These are phyloP conservation scores for Gastrolobium bilobum DNA, from an alignment of 306 rosid genomes.

Conservation along the genomic window DNA sequence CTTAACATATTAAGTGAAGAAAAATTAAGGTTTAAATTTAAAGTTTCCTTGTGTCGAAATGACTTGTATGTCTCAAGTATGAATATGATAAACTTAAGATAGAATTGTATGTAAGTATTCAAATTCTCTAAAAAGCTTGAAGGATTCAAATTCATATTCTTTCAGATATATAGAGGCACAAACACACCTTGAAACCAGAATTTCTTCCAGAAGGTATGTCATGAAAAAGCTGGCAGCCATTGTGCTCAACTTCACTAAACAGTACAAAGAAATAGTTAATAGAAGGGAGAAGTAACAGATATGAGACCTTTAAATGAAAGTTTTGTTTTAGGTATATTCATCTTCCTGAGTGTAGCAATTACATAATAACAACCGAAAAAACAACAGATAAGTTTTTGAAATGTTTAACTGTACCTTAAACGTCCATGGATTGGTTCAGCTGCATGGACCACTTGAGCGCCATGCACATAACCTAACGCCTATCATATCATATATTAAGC, in stretches of 20 bases:
- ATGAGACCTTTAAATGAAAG: conserved; percentile 23
- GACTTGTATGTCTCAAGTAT: conserved; percentile 27
- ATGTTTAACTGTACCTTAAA: conserved; percentile 68
- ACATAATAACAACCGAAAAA: conserved; percentile 28
- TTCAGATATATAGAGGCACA: conserved; percentile 35
- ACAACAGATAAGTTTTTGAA: conserved; percentile 28
- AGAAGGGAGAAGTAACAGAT: conserved; percentile 19
- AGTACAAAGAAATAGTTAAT: conserved; percentile 33
- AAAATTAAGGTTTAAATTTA: background rate
- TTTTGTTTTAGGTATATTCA: conserved; percentile 10
- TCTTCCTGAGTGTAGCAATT: conserved; percentile 37
- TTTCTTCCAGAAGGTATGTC: conserved; percentile 85
- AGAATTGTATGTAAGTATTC: conserved; percentile 28
- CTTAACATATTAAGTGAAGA: background rate
- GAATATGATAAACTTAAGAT: background rate
- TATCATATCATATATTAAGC: conserved; percentile 50
- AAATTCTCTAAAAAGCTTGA: conserved; percentile 24
- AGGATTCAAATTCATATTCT: conserved; percentile 30
- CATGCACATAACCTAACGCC: conserved; percentile 97
- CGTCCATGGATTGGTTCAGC: conserved; percentile 96
- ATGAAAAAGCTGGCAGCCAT: conserved; percentile 80
- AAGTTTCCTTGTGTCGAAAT: conserved; percentile 30
- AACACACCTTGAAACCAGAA: conserved; percentile 90
- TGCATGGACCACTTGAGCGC: conserved; percentile 93
- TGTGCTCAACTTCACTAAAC: conserved; percentile 91